Percentiles rank a stretch among this genome's conserved stretches.
phyloP scores from a whole-genome alignment of 371 early-diverging fungal species.

The Fennellomyces sp. region DNA sequence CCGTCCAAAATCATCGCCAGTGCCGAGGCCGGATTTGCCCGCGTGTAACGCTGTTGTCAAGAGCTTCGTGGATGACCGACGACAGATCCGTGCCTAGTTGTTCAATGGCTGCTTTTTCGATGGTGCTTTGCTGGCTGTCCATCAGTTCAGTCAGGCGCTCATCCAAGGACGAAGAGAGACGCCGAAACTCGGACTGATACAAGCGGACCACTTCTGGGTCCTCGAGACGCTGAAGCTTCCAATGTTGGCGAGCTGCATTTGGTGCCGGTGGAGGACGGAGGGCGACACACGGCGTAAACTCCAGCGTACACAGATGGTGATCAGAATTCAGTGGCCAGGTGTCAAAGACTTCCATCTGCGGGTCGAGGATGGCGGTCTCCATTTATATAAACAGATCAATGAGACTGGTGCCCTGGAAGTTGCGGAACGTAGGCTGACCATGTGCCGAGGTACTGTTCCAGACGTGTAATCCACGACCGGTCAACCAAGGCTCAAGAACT shows the following conservation, averaged over 20 bases:
- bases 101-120: not conserved
- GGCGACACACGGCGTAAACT: not conserved
- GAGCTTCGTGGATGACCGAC: not conserved
- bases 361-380: not conserved
- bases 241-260: not conserved
- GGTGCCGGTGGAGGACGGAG: not conserved
- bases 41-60: constrained; percentile 8
- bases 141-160: too few relatives aligned
- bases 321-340: not conserved
- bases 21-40: not conserved
- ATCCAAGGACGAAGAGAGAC: not conserved
- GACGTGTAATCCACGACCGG: not conserved
- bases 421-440: not conserved
- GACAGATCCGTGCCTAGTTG: not conserved
- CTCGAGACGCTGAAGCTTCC: not conserved
- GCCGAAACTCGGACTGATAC: not conserved
- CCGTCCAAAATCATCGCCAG: constrained; percentile 13
- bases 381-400: constrained; percentile 4
- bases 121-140: not conserved
- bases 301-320: not conserved
- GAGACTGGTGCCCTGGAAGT: not conserved
- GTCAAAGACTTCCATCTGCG: not conserved
- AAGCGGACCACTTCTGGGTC: not conserved
- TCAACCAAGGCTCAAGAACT: not conserved
- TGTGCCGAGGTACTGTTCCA: not conserved